Conservation (phyloP, 2,329 filamentous ascomycete genomes). For the Zymoseptoria passerinii region DNA sequence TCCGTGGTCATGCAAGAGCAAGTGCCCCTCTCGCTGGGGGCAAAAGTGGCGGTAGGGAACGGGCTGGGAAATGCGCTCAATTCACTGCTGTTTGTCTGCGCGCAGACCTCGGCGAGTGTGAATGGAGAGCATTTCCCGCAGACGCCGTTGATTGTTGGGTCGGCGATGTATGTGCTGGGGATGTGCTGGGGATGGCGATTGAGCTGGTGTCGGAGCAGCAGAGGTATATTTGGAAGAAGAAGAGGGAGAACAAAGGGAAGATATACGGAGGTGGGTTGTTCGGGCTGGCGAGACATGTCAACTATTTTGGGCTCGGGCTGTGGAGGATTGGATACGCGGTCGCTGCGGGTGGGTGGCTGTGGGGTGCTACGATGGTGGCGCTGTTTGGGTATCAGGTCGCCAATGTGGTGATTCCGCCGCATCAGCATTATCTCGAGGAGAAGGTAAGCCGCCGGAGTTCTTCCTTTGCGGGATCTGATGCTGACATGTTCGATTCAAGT, state of each 20-base stretch:
- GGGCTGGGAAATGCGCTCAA: constrained; percentile 48
- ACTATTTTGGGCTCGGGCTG: constrained; percentile 46
- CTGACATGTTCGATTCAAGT: constrained; percentile 18
- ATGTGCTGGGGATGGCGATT: constrained; percentile 43
- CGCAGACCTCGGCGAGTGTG: constrained; percentile 40
- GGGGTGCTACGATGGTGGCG: constrained; percentile 34
- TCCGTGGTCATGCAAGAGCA: constrained; percentile 42
- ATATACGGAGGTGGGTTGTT: constrained; percentile 44
- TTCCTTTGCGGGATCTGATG: neutral
- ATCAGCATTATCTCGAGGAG: constrained; percentile 43
- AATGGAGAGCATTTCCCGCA: constrained; percentile 36
- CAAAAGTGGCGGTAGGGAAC: constrained; percentile 46
- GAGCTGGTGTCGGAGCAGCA: constrained; percentile 53
- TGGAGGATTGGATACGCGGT: constrained; percentile 45
- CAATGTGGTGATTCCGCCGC: constrained; percentile 36
- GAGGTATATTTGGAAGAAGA: constrained; percentile 44
- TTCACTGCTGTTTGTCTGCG: constrained; percentile 46
- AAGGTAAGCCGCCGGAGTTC: constrained; percentile 25
- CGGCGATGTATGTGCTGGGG: constrained; percentile 43
- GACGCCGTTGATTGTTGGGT: constrained; percentile 41
- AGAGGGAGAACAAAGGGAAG: constrained; percentile 46
- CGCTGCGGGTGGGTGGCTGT: constrained; percentile 40
- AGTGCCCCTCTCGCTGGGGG: constrained; percentile 39
- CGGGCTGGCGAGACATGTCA: constrained; percentile 44
- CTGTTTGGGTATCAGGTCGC: constrained; percentile 42